These are phyloP conservation scores for Hyphopichia fennica DNA, from an alignment of 1,139 yeast genomes.

Conservation along the genomic window DNA sequence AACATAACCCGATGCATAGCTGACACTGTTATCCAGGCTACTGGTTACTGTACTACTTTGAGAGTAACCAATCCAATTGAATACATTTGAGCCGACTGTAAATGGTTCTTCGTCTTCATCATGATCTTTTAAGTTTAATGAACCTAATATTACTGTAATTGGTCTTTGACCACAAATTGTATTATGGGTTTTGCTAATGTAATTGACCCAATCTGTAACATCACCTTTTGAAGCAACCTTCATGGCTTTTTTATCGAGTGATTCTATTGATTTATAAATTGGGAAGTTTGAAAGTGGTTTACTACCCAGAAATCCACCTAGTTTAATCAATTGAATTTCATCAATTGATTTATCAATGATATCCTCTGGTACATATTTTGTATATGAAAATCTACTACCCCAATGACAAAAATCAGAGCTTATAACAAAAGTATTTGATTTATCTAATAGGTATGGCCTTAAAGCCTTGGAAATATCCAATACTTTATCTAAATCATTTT, in stretches of 20 bases:
- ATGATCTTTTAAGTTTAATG: slow-evolving; percentile 9
- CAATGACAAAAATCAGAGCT: slow-evolving; percentile 97
- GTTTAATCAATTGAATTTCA: slow-evolving; percentile 15
- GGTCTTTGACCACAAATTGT: slow-evolving; percentile 96
- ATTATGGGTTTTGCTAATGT: slow-evolving; percentile 70
- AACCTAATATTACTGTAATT: slow-evolving; percentile 54
- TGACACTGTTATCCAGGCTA: slow-evolving; percentile 72
- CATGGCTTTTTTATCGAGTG: slow-evolving; percentile 72
- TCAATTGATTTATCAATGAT: slow-evolving; percentile 3
- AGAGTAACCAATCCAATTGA: slow-evolving; percentile 79
- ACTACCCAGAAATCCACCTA: slow-evolving; percentile 12
- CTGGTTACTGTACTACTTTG: slow-evolving; percentile 65
- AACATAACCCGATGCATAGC: slow-evolving; percentile 84
- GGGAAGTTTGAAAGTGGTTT: slow-evolving; percentile 20
- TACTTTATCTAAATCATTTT: slow-evolving; percentile 21
- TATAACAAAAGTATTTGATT: slow-evolving; percentile 67
- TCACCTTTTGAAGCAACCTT: slow-evolving; percentile 54
- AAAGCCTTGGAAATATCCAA: slow-evolving; percentile 52
- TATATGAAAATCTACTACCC: slow-evolving; percentile 81
- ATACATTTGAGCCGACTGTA: slow-evolving; percentile 12
- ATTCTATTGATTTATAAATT: slow-evolving; percentile 71
- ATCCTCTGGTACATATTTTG: slow-evolving; percentile 48
- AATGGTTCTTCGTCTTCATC: too few relatives aligned
- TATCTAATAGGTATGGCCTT: slow-evolving; percentile 54
- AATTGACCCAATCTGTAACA: slow-evolving; percentile 60